phyloP scores from a whole-genome alignment of 345 rosid genomes.

The Hevea brasiliensis region DNA sequence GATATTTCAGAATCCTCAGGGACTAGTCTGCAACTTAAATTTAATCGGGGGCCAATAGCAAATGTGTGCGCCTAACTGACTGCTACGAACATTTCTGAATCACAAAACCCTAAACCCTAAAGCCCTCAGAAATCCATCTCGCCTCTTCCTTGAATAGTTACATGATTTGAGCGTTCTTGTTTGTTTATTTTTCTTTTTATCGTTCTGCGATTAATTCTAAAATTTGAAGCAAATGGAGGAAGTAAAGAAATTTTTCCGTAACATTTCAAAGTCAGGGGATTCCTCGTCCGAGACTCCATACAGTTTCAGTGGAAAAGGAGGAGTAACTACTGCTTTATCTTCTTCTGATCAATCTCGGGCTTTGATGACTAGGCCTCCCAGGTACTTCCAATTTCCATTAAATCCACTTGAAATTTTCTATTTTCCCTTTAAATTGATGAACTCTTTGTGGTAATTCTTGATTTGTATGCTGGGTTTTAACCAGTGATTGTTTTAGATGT shows the following conservation, averaged over 20 bases:
- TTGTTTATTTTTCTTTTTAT: not conserved
- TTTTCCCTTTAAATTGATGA: not conserved
- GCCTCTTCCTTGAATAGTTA: too few species aligned
- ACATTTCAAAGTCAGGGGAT: constrained; percentile 36
- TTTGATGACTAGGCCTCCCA: constrained; percentile 45
- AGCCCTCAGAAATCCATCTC: too few species aligned
- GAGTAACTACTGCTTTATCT: constrained; percentile 30
- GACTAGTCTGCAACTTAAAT: too few species aligned
- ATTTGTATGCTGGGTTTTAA: not conserved
- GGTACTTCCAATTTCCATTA: constrained; percentile 31
- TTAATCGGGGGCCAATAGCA: too few species aligned
- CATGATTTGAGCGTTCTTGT: not conserved
- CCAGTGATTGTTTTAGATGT: not conserved
- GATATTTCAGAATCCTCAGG: too few species aligned
- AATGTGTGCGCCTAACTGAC: too few species aligned
- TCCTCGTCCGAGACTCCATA: constrained; percentile 33
- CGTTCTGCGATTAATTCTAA: not conserved
- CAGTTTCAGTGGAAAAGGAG: constrained; percentile 29
- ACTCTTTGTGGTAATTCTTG: not conserved
- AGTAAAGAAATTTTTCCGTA: constrained; percentile 37
- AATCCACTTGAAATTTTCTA: not conserved
- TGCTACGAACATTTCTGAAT: too few species aligned
- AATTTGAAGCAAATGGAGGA: constrained; percentile 43
- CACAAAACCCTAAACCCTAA: too few species aligned
- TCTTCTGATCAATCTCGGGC: constrained; percentile 41